These are phyloP conservation scores for Aureobasidium sp. DNA, from an alignment of 2,329 filamentous ascomycete species.

Conservation along the genomic window DNA sequence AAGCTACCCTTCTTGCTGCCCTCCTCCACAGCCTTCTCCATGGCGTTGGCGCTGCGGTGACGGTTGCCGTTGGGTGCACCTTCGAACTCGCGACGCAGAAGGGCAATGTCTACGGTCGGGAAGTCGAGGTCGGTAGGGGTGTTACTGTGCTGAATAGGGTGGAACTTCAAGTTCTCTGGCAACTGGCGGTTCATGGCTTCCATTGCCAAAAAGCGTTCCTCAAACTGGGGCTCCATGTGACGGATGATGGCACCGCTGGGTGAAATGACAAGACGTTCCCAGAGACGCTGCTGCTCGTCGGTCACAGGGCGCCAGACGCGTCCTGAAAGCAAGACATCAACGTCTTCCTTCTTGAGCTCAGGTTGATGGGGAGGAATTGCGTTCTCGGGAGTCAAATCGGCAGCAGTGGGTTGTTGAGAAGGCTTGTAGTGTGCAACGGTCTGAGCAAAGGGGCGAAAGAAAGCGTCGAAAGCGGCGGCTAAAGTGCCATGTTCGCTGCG, in stretches of 20 bases:
- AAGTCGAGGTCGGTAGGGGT: slow-evolving; percentile 19
- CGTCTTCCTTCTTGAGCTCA: slow-evolving; percentile 46
- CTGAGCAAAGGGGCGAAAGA: slow-evolving; percentile 23
- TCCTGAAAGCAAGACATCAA: slow-evolving; percentile 38
- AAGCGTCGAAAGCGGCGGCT: slow-evolving; percentile 24
- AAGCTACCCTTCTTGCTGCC: slow-evolving; percentile 28
- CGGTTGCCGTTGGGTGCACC: slow-evolving; percentile 20
- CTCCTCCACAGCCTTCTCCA: slow-evolving; percentile 32
- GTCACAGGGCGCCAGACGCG: background rate
- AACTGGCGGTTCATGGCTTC: slow-evolving; percentile 48
- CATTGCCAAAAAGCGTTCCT: slow-evolving; percentile 60
- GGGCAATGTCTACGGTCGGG: slow-evolving; percentile 24
- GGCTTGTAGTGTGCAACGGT: slow-evolving; percentile 22
- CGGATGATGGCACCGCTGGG: slow-evolving; percentile 70
- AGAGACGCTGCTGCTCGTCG: slow-evolving; percentile 34
- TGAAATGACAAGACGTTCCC: slow-evolving; percentile 59
- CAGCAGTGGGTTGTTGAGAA: slow-evolving; percentile 15
- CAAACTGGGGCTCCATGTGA: slow-evolving; percentile 59
- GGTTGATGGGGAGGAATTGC: slow-evolving; percentile 31
- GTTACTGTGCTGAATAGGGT: slow-evolving; percentile 4
- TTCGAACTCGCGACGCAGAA: slow-evolving; percentile 20
- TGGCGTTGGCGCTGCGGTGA: slow-evolving; percentile 24
- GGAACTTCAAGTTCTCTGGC: slow-evolving; percentile 19
- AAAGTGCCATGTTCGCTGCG: slow-evolving; percentile 21
- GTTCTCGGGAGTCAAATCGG: slow-evolving; percentile 18